Evolutionary conservation across 73 alveolate species (phyloP).

Genomic region (Paramecium sonneborni): DNA sequence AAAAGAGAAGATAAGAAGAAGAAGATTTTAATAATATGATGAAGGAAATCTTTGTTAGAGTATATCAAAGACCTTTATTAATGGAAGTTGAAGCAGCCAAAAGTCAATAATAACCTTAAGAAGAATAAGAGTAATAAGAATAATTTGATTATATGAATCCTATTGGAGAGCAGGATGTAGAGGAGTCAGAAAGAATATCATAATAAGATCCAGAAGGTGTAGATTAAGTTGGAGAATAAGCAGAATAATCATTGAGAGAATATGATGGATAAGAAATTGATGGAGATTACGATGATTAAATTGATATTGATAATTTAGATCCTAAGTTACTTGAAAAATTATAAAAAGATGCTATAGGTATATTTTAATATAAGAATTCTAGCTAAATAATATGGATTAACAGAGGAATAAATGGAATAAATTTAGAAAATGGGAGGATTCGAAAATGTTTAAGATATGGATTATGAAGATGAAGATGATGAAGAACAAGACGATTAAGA

Average conservation of each 20-base stretch:
- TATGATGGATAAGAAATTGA: slow-evolving; percentile 28
- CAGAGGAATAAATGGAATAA: background rate
- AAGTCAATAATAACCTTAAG: background rate
- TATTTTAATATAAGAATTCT: background rate
- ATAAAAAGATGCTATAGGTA: background rate
- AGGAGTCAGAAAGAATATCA: background rate
- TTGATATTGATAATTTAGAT: slow-evolving; percentile 21
- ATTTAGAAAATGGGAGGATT: background rate
- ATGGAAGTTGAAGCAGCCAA: slow-evolving; percentile 7
- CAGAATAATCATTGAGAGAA: background rate
- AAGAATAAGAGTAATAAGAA: background rate
- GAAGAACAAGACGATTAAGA: background rate
- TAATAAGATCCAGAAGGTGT: slow-evolving; percentile 30
- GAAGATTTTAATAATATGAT: slow-evolving; percentile 39
- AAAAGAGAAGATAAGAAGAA: background rate
- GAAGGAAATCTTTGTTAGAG: slow-evolving; percentile 33
- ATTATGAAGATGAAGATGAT: background rate
- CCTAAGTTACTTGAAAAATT: background rate
- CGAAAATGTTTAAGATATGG: background rate
- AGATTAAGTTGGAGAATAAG: slow-evolving; percentile 35
- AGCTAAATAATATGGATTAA: slow-evolving; percentile 12
- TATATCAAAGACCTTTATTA: slow-evolving; percentile 15
- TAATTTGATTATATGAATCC: slow-evolving; percentile 47
- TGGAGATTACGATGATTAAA: slow-evolving; percentile 14
- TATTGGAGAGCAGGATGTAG: slow-evolving; percentile 22